Evolutionary conservation across 176 grass and related monocot species (phyloP), one percentile per base, ranked within the genome.

Genomic region (Neostapfia colusana): DNA sequence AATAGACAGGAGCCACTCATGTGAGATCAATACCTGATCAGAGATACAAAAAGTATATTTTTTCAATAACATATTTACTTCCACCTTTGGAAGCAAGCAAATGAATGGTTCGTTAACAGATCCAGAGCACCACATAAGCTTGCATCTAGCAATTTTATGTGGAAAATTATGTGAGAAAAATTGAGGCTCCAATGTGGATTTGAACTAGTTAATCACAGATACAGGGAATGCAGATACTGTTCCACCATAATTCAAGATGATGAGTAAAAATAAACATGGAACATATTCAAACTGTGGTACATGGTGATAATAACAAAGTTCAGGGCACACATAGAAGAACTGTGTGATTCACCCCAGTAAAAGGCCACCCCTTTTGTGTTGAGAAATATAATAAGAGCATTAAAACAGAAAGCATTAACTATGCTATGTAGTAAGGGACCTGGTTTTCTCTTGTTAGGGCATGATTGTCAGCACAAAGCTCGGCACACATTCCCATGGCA

Each of bases 401-500:
- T 61, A 31, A 20, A 72, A 67, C 18, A 67, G 23, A 82, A 39
- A 3, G 1, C 51, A 23, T 16, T 39, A 61, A 67, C 35, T 73
- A 3, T 48, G 4, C 0, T 48, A 13, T 75, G 35, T 69, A 50
- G 0, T 28, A 56, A 50, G 0, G 66, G 60, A 97, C 93, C 90
- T 97, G 93, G 14, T 97, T 90, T 87, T 93, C 93, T 79, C 83
- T 91, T 70, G 93, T 97, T 45, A 97, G 78, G 25, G 81, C 62
- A 78, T 97, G 88, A 72, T 93, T 88, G 54, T 97, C 90, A 88
- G 93, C 90, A 89, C 90, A 97, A 70, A 97, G 71, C 82, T 97
- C 93, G 14, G 90, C 93, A 67, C 93, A 97, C 25, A 85, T 90
- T 72, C 93, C 93, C 93, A 97, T 97, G 44, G 85, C 90, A 85